phyloP scores from a whole-genome alignment of 2,329 filamentous ascomycete genomes.

The Fusarium verrucosum region DNA sequence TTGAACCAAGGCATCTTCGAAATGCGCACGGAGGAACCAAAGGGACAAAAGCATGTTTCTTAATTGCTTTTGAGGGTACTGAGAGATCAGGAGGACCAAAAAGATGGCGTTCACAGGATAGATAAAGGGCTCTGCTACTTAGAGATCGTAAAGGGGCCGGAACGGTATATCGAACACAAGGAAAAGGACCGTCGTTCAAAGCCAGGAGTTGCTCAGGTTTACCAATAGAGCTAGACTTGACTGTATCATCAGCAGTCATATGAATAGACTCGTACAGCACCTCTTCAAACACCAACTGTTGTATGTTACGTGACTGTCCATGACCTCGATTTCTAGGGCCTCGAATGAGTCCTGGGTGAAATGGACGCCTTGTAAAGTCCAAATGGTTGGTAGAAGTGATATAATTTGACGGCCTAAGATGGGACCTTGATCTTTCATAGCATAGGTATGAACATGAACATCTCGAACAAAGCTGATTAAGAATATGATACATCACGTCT shows the following conservation, averaged over 20 bases:
- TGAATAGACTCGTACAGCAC: background rate
- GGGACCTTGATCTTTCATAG: background rate
- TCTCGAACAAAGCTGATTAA: background rate
- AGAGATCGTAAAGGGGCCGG: slow-evolving; percentile 6
- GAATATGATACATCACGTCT: background rate
- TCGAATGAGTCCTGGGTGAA: background rate
- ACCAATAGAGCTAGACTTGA: slow-evolving; percentile 19
- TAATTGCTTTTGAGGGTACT: background rate
- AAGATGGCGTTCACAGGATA: slow-evolving; percentile 27
- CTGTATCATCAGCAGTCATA: slow-evolving; percentile 5
- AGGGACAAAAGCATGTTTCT: background rate
- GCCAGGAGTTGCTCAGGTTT: background rate
- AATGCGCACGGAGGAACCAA: background rate
- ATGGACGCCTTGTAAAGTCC: background rate
- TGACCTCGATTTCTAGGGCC: background rate
- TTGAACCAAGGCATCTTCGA: background rate
- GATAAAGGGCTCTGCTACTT: slow-evolving; percentile 12
- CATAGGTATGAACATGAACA: background rate
- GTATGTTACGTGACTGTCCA: background rate
- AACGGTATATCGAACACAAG: slow-evolving; percentile 1
- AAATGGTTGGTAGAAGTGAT: background rate
- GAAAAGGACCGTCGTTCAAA: background rate
- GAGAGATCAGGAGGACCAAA: background rate
- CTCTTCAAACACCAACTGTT: background rate
- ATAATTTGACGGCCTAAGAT: background rate